Conservation (phyloP, 2,329 filamentous ascomycete genomes). For the Aspergillus amoenus region DNA sequence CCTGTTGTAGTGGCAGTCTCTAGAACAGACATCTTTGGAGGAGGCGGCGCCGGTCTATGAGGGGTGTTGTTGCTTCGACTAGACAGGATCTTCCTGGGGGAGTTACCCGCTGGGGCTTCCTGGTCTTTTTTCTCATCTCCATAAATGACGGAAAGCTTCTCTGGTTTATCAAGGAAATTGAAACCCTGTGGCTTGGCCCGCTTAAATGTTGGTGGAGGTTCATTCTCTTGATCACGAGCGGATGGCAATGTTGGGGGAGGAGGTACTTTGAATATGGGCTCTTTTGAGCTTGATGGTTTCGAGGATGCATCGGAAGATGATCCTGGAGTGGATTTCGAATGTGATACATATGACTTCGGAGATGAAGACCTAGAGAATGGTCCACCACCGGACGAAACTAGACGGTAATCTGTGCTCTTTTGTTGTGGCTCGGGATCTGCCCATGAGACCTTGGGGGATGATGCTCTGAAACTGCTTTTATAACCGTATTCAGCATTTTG, state of each 20-base stretch:
- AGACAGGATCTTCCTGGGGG: constrained; percentile 50
- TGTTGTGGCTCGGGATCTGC: constrained; percentile 33
- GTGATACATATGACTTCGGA: constrained; percentile 35
- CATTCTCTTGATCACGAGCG: constrained; percentile 79
- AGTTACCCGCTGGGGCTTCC: constrained; percentile 46
- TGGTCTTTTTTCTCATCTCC: constrained; percentile 45
- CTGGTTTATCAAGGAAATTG: constrained; percentile 56
- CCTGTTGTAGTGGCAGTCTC: constrained; percentile 84
- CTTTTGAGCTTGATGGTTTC: constrained; percentile 41
- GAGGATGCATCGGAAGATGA: constrained; percentile 42
- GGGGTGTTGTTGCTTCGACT: constrained; percentile 68
- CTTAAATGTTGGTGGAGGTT: constrained; percentile 69
- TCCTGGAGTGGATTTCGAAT: constrained; percentile 42
- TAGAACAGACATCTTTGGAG: constrained; percentile 95
- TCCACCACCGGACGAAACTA: constrained; percentile 27
- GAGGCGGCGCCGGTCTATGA: constrained; percentile 73
- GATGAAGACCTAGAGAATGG: constrained; percentile 36
- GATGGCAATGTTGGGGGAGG: constrained; percentile 60
- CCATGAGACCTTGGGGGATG: constrained; percentile 39
- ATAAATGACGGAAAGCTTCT: constrained; percentile 54
- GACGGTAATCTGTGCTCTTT: constrained; percentile 23
- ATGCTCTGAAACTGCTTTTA: constrained; percentile 24
- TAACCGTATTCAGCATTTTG: constrained; percentile 28
- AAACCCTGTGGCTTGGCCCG: constrained; percentile 58
- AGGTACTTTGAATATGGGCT: constrained; percentile 60